Evolutionary conservation across 2,329 filamentous ascomycete genomes (phyloP).

Genomic region (Apiospora koreana): DNA sequence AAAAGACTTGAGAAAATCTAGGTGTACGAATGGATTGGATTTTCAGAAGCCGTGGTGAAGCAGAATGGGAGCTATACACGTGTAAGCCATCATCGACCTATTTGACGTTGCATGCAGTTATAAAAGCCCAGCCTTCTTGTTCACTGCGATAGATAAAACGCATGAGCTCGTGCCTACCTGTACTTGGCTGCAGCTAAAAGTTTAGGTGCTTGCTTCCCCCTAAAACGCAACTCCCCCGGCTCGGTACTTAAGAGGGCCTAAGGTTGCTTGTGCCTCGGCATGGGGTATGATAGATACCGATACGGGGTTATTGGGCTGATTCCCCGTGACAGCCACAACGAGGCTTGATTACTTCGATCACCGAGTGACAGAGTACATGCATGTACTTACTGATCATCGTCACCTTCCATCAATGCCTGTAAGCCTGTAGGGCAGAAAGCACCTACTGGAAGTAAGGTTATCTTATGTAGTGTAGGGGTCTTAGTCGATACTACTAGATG

Average conservation of each 20-base stretch:
- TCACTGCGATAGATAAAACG: background rate
- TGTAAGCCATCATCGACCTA: conserved; percentile 5
- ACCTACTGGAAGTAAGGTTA: background rate
- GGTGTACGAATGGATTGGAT: background rate
- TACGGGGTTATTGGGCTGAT: background rate
- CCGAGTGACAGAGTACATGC: background rate
- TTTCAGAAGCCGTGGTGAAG: background rate
- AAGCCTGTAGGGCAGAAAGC: background rate
- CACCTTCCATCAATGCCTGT: too few species aligned
- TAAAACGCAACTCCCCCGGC: background rate
- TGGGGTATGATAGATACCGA: background rate
- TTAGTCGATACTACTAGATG: too few species aligned
- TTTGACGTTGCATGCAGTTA: background rate
- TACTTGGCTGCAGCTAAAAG: background rate
- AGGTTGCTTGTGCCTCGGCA: background rate
- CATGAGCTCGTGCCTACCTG: background rate
- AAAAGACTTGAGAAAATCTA: background rate
- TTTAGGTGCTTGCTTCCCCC: background rate
- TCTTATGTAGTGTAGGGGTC: too few species aligned
- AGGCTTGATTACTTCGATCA: background rate
- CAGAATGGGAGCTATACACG: background rate
- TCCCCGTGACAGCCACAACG: background rate
- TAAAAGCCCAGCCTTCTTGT: background rate
- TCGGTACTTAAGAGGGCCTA: background rate
- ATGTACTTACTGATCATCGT: background rate